Evolutionary conservation across 2,329 filamentous ascomycete species (phyloP).

Genomic region (Calonectria multiphialidica): DNA sequence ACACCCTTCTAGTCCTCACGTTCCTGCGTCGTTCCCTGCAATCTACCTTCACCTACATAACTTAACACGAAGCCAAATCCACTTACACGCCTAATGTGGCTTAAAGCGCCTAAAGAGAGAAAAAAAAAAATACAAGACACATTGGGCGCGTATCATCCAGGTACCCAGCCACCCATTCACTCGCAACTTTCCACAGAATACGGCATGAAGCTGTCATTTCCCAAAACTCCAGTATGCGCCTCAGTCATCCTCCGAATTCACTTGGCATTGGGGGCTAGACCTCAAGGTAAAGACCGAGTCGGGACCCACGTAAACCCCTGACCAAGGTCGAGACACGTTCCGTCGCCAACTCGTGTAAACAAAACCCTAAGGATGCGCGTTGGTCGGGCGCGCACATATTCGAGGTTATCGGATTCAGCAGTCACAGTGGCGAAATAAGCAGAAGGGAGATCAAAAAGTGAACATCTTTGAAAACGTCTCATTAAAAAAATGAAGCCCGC

Average conservation of each 20-base stretch:
- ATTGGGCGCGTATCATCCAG: constrained; percentile 4
- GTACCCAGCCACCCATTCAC: neutral
- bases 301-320: constrained; percentile 40
- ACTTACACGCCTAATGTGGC: constrained; percentile 24
- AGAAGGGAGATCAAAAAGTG: neutral
- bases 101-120: neutral
- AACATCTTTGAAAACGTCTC: neutral
- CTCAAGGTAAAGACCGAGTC: constrained; percentile 7
- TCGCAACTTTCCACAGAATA: neutral
- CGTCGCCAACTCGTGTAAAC: constrained; percentile 37
- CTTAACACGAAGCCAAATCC: constrained; percentile 2
- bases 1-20: neutral
- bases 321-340: constrained; percentile 37
- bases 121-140: neutral
- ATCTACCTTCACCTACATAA: neutral
- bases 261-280: constrained; percentile 11
- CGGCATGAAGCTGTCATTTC: constrained; percentile 4
- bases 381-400: constrained; percentile 17
- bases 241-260: neutral
- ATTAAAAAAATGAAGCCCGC: constrained; percentile 22
- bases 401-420: neutral
- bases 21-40: neutral
- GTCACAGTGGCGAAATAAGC: neutral
- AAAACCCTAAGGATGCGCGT: constrained; percentile 41
- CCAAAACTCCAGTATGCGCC: neutral